phyloP scores from a whole-genome alignment of 2,329 filamentous ascomycete species.

The Biscogniauxia sp. region DNA sequence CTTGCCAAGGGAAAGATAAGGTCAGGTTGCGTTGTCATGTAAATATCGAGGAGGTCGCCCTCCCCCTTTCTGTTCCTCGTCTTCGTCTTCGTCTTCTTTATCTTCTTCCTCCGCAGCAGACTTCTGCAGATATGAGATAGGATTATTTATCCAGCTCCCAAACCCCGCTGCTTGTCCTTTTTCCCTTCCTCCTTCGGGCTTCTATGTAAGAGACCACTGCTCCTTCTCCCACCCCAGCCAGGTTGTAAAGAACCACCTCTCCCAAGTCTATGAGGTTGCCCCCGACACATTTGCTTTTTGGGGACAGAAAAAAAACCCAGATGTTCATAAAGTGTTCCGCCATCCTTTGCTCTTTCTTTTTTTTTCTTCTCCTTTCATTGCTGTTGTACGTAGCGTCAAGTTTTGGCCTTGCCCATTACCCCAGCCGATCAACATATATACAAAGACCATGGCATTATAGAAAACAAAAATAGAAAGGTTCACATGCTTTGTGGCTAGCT shows the following conservation, averaged over 20 bases:
- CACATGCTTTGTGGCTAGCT: no score
- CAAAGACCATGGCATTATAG: neutral
- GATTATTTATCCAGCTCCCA: no score
- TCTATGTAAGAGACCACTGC: neutral
- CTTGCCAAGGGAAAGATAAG: no score
- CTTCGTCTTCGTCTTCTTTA: neutral
- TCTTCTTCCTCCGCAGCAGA: neutral
- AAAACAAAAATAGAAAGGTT: no score
- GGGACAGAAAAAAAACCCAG: neutral
- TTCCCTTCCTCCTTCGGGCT: neutral
- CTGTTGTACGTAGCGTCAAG: neutral
- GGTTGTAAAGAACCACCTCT: no score
- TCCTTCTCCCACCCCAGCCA: neutral
- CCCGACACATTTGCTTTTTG: no score
- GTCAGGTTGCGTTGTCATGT: no score
- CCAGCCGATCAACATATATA: neutral
- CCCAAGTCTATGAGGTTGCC: neutral
- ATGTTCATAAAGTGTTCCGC: neutral
- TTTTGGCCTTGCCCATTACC: neutral
- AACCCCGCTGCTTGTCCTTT: neutral
- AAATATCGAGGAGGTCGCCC: no score
- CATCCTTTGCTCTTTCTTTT: neutral
- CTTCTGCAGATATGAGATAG: no score
- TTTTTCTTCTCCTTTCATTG: neutral
- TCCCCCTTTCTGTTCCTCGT: neutral